Conservation (phyloP, 768 basidiomycete species). For the Tricholoma flavovirens region DNA sequence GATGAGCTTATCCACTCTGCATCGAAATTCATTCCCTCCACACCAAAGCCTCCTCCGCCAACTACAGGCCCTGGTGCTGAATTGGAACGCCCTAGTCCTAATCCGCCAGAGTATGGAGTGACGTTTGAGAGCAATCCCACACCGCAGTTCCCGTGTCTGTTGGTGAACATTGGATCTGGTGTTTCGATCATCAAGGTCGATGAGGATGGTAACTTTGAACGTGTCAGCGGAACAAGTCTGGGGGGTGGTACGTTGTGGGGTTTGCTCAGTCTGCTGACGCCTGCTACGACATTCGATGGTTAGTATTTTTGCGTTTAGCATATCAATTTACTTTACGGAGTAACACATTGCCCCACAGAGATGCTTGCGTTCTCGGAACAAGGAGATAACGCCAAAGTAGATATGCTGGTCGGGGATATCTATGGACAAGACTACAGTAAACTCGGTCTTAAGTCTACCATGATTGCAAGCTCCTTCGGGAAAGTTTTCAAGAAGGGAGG, state of each 20-base stretch:
- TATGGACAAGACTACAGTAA: conserved; percentile 97
- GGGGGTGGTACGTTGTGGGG: conserved; percentile 99
- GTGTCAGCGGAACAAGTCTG: conserved; percentile 93
- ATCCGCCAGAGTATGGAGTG: conserved; percentile 85
- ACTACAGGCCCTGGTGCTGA: conserved; percentile 4
- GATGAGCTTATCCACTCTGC: conserved; percentile 86
- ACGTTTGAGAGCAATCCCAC: conserved; percentile 80
- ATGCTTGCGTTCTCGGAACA: conserved; percentile 92
- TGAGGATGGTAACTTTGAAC: conserved; percentile 91
- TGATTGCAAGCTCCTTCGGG: conserved; percentile 97
- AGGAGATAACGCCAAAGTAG: conserved; percentile 90
- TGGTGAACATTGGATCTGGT: conserved; percentile 98
- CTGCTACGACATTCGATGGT: conserved; percentile 95
- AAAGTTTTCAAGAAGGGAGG: conserved; percentile 94
- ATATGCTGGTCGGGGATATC: conserved; percentile 99
- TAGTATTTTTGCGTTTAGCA: conserved; percentile 26
- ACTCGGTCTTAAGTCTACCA: conserved; percentile 94
- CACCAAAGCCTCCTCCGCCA: conserved; percentile 13
- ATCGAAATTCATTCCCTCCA: conserved; percentile 14
- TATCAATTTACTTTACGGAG: conserved; percentile 4
- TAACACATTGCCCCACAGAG: conserved; percentile 44
- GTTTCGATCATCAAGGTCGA: conserved; percentile 98
- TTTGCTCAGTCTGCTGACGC: conserved; percentile 88
- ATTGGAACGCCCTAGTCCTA: conserved; percentile 83
- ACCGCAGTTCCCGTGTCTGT: conserved; percentile 89